Base-by-base conservation (phyloP, 331 rosid genomes). In the Quercus lobata region DNA sequence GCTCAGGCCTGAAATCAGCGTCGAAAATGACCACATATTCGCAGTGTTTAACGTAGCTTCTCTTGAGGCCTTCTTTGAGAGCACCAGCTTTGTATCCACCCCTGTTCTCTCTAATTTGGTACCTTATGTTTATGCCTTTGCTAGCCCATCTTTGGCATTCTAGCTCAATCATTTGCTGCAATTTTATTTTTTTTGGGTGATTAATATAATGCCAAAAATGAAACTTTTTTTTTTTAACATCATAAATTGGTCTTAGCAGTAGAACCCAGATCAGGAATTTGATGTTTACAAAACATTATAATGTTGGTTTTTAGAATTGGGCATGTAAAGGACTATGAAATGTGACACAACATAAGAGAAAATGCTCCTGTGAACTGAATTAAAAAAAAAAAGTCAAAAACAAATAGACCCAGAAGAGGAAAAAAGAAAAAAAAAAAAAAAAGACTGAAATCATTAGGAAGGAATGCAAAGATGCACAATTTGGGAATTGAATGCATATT, bases 61-160 rank as follows among this genome's bases (percentile, higher is more conserved):
- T 90, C 69, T 93, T 93, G 1, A 93, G 84, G 0, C 98, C 97
- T 84, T 93, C 98, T 73, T 91, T 93, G 1, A 93, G 76, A 18
- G 98, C 98, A 8, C 98, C 98, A 0, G 97, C 98, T 79, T 93
- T 93, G 89, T 93, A 93, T 1, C 98, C 97, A 1, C 68, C 80
- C 60, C 98, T 89, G 29, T n/a, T 89, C n/a, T 94, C 98, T 86
- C 98, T 88, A 25, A 94, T 94, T 89, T 94, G 98, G 84, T 94
- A 94, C 30, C 71, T 82, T 57, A 94, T 85, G 82, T 94, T 89
- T 19, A 94, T 34, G 57, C 98, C 98, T 82, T 94, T 94, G 82
- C 90, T 89, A 1, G 94, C 98, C 98, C 98, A 94, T 82, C 98
- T 90, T 78, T 85, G 94, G 79, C 98, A 94, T 83, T 94, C 98